These are phyloP conservation scores for Syzygium grande DNA, from an alignment of 345 rosid species.

Conservation along the genomic window DNA sequence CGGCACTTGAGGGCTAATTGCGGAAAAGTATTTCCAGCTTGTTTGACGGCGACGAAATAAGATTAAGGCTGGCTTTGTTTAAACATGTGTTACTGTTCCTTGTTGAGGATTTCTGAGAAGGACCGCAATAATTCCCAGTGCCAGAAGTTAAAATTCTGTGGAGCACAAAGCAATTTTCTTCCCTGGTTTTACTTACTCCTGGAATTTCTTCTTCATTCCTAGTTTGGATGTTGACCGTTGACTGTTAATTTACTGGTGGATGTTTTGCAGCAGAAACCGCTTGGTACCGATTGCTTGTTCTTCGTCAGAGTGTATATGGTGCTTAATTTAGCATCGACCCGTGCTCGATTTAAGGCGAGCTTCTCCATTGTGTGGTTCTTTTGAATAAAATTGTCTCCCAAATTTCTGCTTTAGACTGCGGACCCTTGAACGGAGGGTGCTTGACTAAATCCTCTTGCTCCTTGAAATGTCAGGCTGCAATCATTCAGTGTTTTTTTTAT, in stretches of 20 bases:
- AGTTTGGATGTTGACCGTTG: background rate
- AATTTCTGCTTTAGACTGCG: background rate
- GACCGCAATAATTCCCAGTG: conserved; percentile 1
- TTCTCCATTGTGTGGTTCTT: background rate
- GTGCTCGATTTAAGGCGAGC: background rate
- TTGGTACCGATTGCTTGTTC: background rate
- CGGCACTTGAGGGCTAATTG: conserved; percentile 65
- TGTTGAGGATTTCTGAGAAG: conserved; percentile 12
- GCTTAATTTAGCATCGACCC: background rate
- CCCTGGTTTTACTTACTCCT: background rate
- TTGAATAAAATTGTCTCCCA: background rate
- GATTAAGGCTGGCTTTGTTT: conserved; percentile 15
- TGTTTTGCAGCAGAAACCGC: background rate
- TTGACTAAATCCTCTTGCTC: background rate
- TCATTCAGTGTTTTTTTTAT: too few relatives aligned
- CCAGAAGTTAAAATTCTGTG: background rate
- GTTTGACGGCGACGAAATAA: conserved; percentile 27
- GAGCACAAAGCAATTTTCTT: background rate
- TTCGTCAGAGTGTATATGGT: background rate
- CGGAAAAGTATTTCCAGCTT: background rate
- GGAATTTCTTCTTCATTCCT: background rate
- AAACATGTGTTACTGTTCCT: conserved; percentile 3
- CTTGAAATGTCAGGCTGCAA: background rate
- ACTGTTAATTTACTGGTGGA: background rate
- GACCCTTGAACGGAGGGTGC: background rate